Evolutionary conservation across 768 basidiomycete species (phyloP), one percentile per base, ranked within the genome.

Genomic region (Gloeostereum incarnatum): DNA sequence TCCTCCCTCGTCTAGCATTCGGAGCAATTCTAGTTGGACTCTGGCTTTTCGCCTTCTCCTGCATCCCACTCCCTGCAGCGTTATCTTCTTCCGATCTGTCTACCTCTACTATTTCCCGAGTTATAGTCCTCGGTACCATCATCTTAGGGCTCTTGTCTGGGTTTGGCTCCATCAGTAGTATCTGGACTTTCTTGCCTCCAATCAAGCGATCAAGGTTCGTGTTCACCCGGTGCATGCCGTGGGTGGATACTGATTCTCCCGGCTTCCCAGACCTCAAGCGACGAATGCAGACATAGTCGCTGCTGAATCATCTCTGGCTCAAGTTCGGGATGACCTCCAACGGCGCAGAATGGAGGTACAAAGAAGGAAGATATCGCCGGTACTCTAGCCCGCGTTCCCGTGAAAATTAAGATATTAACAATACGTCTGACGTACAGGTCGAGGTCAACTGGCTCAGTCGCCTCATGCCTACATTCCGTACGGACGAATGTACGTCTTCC

Each of bases 111-210:
- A 61, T 79, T 2, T 62, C 81, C 2, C 73, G 86, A 8, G 66
- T 89, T 10, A 73, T 81, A 14, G 81, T 88, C 14, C 57, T 90
- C 16, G 88, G 88, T 2, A 88, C 81, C 0, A 65, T 79, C 21
- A 71, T 88, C 40, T 75, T 91, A n/a, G 88, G 88, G 4, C 52
- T 78, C 2, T 64, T 91, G 4, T 86, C 87, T 1, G 88, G 88
- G 0, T 81, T 86, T 44, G 86, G 86, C 45, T 79, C 84, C 3
- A 65, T 83, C 34, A 76, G 69, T 45, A 78, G 72, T 32, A 70
- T 75, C 0, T 84, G 83, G 81, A 59, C 57, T 4, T 76, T 68
- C 49, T 53, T 81, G 9, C 75, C 76, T 0, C 52, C 61, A 25
- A n/a, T n/a, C n/a, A n/a, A n/a, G n/a, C n/a, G n/a, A n/a, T n/a